These are phyloP conservation scores for Backusella mclennaniae DNA, from an alignment of 192 early-diverging fungal genomes.

Conservation along the genomic window DNA sequence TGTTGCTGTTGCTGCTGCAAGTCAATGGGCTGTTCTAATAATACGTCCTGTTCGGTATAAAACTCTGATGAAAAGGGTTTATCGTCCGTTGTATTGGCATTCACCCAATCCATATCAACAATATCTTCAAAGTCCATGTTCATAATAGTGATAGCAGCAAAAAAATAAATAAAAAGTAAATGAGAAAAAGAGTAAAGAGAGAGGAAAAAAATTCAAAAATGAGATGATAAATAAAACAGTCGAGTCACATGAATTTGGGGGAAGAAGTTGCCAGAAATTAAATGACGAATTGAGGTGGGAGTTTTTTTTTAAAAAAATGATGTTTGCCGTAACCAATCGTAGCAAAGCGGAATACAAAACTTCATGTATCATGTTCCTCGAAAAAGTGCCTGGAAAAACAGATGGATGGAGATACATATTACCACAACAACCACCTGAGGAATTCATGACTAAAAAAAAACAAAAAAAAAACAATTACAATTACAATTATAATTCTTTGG, in stretches of 20 bases:
- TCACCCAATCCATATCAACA: constrained; percentile 24
- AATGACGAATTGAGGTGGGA: neutral
- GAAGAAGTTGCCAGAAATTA: constrained; percentile 12
- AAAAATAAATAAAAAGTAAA: neutral
- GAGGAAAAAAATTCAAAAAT: neutral
- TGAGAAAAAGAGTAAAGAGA: neutral
- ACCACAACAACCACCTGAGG: neutral
- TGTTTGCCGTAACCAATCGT: constrained; percentile 2
- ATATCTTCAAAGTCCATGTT: constrained; percentile 24
- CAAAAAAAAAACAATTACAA: neutral
- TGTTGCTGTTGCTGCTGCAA: neutral
- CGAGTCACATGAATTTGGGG: constrained; percentile 13
- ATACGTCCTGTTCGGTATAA: neutral
- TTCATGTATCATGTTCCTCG: neutral
- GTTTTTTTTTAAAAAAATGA: neutral
- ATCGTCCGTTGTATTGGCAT: constrained; percentile 8
- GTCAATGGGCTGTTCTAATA: constrained; percentile 5
- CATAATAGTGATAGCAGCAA: neutral
- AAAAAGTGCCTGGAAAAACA: neutral
- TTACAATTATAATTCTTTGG: neutral
- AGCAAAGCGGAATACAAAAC: neutral
- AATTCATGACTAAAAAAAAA: neutral
- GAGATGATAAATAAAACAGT: constrained; percentile 5
- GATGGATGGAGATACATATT: neutral
- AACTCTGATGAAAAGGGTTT: neutral